Evolutionary conservation across 2,329 filamentous ascomycete genomes (phyloP), one percentile per base, ranked within the genome.

Genomic region (Cryoendolithus antarcticus): DNA sequence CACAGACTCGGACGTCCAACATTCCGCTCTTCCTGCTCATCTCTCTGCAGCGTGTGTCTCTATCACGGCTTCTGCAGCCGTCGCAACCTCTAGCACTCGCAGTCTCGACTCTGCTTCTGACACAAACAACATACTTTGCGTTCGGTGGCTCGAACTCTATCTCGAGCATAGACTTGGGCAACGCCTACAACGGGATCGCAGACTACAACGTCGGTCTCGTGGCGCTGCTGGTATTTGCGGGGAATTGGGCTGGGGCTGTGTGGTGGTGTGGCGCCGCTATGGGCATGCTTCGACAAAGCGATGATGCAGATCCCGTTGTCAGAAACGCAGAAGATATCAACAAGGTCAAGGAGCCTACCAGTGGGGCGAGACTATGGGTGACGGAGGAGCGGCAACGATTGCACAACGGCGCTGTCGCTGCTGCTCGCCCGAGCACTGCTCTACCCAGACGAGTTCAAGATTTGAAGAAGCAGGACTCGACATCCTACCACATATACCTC

Each of bases 91-190:
- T 38, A 6, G 10, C 35, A 6, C 66, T 95, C 30, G 72, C 96
- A 29, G 67, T 93, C 32, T 82, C 93, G 49, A 88, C 62, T 68
- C 75, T 95, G 28, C 73, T 96, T 29, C 67, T 93, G 31, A 81
- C 93, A 49, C 39, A 88, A 62, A 69, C 76, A 30, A 79, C 81
- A 37, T 98, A 94, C 70, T 98, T 96, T 57, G 81, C 84, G 24
- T 76, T 86, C 46, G 89, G 88, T 15, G 86, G 86, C 56, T 85
- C 83, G 34, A 98, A 98, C 58, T 82, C 91, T 32, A 94, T 98
- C 49, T 93, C 88, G 8, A 89, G 82, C 10, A 77, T 98, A 51
- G 88, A 95, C 56, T 72, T 98, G 11, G 93, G 86, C 4, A 93
- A 81, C 56, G 88, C 88, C 0, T 98, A 96, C 64, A 98, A 98